Base-by-base conservation (phyloP, 305 asterid species). In the Ajuga reptans region DNA sequence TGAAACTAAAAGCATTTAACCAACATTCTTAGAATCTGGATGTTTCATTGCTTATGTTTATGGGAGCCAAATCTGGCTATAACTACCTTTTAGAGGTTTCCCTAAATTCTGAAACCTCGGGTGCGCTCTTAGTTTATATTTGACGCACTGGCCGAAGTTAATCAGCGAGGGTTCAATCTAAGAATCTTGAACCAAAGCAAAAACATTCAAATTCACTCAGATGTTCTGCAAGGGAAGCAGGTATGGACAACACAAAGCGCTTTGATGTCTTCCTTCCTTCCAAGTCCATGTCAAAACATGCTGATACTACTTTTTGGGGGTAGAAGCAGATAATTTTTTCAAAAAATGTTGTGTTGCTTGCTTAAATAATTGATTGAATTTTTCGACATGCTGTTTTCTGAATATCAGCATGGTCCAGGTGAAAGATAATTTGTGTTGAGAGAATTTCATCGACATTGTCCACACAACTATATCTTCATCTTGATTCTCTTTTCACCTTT, bases 401-500 rank as follows among this genome's bases (percentile, higher is more conserved):
- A 60, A 64, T 37, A 10, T 74, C 41, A 5, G 31, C 46, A 49
- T 47, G 61, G 71, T 53, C 39, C 68, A 42, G 37, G 17, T 59
- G 52, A 51, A 45, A 33, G 53, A 52, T 17, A 36, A 36, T 27
- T 57, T 58, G 17, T 16, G 6, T 21, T 14, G 1, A 60, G 66
- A 18, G 39, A 62, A 50, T 64, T 39, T 61, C 9, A 29, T 34
- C 55, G 33, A 9, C 61, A 24, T 46, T 21, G 43, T 60, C 39
- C 42, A 21, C 57, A 47, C n/a, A 39, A 66, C 15, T 14, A 17
- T 66, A 54, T 70, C 66, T 21, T 74, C 52, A 21, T 39, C 62
- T 21, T 31, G 37, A 64, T 33, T 75, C 14, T 67, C 77, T 53
- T 17, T 37, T 61, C 12, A 55, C 56, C 54, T 37, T 68, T 68